A percentile compares a stretch with the other conserved stretches of the same genome.
These are phyloP conservation scores for Eruca vesicaria DNA, from an alignment of 441 rosid genomes.

Conservation along the genomic window DNA sequence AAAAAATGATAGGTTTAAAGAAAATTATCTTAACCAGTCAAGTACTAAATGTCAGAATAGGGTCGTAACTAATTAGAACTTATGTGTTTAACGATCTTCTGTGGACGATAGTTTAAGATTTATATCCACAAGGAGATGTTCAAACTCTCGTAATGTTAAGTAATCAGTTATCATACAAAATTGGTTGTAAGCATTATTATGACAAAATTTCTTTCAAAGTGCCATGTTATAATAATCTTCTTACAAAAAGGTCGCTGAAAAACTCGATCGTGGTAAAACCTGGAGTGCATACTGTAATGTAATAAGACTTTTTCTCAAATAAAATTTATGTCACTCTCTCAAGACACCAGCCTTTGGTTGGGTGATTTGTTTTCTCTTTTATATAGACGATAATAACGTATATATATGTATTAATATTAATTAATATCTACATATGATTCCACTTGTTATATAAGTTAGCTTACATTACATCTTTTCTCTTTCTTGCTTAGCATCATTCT, in stretches of 20 bases:
- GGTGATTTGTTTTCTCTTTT: not conserved
- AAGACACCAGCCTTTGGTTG: not conserved
- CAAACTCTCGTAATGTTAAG: not conserved
- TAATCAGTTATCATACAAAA: not conserved
- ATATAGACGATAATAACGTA: not conserved
- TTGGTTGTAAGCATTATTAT: not conserved
- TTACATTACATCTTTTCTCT: constrained; percentile 35
- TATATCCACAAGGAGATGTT: not conserved
- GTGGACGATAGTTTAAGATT: not conserved
- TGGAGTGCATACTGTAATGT: not conserved
- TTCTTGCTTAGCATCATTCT: constrained; percentile 34
- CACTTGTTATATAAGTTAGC: constrained; percentile 29
- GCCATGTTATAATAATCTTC: not conserved
- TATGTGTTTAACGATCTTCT: not conserved
- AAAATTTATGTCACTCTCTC: not conserved
- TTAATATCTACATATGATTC: constrained; percentile 11
- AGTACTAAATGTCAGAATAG: not conserved
- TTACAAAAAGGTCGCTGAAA: not conserved
- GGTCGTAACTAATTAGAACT: not conserved
- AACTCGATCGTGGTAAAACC: not conserved
- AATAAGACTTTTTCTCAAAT: not conserved
- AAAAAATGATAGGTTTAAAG: constrained; percentile 10
- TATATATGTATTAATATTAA: not conserved
- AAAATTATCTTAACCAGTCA: constrained; percentile 30
- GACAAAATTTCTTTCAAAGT: not conserved